These are phyloP conservation scores for Hyaloperonospora brassicae DNA, from an alignment of 352 stramenopile species.

Conservation along the genomic window DNA sequence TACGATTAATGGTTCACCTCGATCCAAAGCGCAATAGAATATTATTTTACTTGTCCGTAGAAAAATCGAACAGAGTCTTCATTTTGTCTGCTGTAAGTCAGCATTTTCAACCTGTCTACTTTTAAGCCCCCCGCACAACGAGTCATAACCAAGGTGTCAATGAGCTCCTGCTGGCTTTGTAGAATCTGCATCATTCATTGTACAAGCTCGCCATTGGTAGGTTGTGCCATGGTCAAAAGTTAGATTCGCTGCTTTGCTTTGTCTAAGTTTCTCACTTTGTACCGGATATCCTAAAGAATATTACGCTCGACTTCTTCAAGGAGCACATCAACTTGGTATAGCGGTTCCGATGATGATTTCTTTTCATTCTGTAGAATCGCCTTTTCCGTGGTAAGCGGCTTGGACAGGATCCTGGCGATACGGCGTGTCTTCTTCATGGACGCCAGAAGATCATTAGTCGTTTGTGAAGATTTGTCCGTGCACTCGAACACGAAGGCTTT, in stretches of 20 bases:
- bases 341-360: neutral
- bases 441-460: too few species aligned
- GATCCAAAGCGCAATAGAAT: neutral
- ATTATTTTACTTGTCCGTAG: neutral
- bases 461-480: too few species aligned
- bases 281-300: neutral
- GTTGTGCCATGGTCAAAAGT: neutral
- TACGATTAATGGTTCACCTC: neutral
- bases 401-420: too few species aligned
- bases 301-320: neutral
- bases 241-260: neutral
- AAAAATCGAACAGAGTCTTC: neutral
- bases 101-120: neutral
- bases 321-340: neutral
- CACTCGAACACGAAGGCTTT: too few species aligned
- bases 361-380: too few species aligned
- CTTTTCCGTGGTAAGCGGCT: too few species aligned
- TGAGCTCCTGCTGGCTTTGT: neutral
- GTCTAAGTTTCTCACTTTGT: neutral
- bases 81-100: too few species aligned
- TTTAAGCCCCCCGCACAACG: neutral
- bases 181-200: constrained; percentile 1
- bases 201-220: neutral
- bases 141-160: neutral
- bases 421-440: too few species aligned